These are phyloP conservation scores for Secale cereale DNA, from an alignment of 176 grass and related monocot species.

Conservation along the genomic window DNA sequence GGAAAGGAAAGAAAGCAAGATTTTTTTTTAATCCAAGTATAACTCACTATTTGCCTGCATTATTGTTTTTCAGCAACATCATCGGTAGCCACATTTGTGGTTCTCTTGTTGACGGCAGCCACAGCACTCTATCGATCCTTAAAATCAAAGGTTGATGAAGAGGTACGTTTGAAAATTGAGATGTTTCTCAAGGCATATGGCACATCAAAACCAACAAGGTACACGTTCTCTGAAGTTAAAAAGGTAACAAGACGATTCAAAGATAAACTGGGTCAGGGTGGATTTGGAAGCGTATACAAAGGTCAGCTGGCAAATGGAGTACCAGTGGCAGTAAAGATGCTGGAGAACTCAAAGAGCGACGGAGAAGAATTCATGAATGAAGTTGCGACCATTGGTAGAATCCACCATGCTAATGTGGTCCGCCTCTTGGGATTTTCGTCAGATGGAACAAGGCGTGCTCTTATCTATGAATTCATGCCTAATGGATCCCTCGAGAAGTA, in stretches of 20 bases:
- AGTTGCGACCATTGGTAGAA: not conserved
- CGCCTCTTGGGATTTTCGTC: not conserved
- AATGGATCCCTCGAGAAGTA: not conserved
- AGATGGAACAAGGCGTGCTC: conserved; percentile 2
- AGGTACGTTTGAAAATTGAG: not conserved
- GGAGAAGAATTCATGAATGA: not conserved
- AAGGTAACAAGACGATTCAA: not conserved
- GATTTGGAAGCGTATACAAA: not conserved
- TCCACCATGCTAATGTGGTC: not conserved
- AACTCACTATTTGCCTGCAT: not conserved
- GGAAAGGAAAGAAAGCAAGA: not conserved
- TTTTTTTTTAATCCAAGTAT: not conserved
- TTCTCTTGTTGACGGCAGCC: not conserved
- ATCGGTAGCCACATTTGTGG: not conserved
- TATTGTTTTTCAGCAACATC: not conserved
- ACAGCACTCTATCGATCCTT: not conserved
- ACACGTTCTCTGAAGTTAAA: conserved; percentile 1
- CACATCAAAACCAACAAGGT: not conserved
- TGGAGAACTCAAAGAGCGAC: not conserved
- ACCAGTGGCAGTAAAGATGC: not conserved
- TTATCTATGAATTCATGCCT: not conserved
- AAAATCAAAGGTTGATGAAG: conserved; percentile 12
- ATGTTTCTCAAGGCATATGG: not conserved
- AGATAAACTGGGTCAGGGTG: not conserved
- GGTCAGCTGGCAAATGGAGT: not conserved